Percentiles rank a stretch among this genome's conserved stretches.
phyloP scores from a whole-genome alignment of 495 filamentous ascomycete genomes.

The Bacidia rubella region DNA sequence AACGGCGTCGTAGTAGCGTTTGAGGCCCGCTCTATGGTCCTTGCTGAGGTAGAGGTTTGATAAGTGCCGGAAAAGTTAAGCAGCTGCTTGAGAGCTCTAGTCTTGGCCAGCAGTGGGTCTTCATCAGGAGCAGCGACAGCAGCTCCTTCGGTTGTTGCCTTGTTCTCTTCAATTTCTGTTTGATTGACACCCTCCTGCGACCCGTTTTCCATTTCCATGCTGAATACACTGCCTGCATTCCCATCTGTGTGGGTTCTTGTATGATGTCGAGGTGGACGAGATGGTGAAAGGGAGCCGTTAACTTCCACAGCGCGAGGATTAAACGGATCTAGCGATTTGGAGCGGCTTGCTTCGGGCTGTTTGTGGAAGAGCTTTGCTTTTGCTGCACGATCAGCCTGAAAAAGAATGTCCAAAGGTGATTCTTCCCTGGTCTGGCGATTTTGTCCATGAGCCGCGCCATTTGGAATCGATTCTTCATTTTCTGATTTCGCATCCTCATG shows the following conservation, averaged over 20 bases:
- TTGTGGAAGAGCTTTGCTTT: constrained; percentile 33
- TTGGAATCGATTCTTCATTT: constrained; percentile 16
- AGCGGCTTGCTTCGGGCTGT: neutral
- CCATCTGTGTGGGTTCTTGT: constrained; percentile 24
- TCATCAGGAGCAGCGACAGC: constrained; percentile 20
- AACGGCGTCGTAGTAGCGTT: constrained; percentile 6
- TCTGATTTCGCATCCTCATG: constrained; percentile 19
- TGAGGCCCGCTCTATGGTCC: constrained; percentile 2
- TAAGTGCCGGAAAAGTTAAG: constrained; percentile 27
- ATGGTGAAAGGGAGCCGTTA: neutral
- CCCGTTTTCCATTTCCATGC: constrained; percentile 50
- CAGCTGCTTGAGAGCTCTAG: constrained; percentile 33
- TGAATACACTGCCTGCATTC: constrained; percentile 42
- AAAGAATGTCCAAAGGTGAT: constrained; percentile 78
- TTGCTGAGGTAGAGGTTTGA: constrained; percentile 12
- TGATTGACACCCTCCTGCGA: neutral
- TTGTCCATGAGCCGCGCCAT: constrained; percentile 18
- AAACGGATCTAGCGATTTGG: neutral
- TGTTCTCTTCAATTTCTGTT: neutral
- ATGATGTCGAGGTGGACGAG: constrained; percentile 20
- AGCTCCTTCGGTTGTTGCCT: neutral
- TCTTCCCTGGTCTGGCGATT: constrained; percentile 35
- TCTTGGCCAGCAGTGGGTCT: constrained; percentile 31
- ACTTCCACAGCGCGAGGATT: neutral
- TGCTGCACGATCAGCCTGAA: constrained; percentile 70